Conservation (phyloP, 768 basidiomycete species). For the Mycena alexandri region DNA sequence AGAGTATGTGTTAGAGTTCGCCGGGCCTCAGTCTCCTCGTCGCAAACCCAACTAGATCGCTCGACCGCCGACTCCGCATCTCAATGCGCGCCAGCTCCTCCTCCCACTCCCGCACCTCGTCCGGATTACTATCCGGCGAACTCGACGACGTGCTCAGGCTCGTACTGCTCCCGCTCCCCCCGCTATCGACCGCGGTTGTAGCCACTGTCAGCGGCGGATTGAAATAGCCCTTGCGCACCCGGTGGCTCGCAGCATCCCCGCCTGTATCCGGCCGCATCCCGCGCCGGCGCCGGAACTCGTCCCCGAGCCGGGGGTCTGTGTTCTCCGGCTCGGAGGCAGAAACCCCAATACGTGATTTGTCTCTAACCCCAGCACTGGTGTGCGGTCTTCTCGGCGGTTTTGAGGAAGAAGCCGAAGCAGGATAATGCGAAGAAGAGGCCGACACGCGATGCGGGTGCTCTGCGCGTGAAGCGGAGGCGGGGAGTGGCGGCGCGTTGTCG, state of each 20-base stretch:
- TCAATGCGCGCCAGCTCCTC: slow-evolving; percentile 82
- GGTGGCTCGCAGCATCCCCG: neutral
- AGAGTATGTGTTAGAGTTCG: slow-evolving; percentile 1
- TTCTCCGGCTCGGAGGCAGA: slow-evolving; percentile 28
- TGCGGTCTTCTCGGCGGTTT: slow-evolving; percentile 69
- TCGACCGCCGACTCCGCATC: slow-evolving; percentile 65
- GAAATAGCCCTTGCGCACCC: slow-evolving; percentile 30
- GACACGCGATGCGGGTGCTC: slow-evolving; percentile 35
- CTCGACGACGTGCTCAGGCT: slow-evolving; percentile 47
- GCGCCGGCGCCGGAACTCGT: slow-evolving; percentile 26
- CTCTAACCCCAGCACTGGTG: slow-evolving; percentile 80
- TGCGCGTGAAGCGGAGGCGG: slow-evolving; percentile 54
- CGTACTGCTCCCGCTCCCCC: slow-evolving; percentile 51
- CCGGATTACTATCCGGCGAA: slow-evolving; percentile 46
- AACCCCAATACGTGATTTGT: slow-evolving; percentile 55
- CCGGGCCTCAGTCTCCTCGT: slow-evolving; percentile 44
- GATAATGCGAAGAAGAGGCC: slow-evolving; percentile 42
- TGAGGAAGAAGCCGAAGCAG: slow-evolving; percentile 42
- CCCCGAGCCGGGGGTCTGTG: slow-evolving; percentile 1
- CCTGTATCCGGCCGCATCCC: slow-evolving; percentile 17
- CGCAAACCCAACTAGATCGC: slow-evolving; percentile 61
- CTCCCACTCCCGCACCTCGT: slow-evolving; percentile 78
- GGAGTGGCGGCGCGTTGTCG: slow-evolving; percentile 49
- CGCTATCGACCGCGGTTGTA: slow-evolving; percentile 29
- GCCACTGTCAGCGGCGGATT: slow-evolving; percentile 39